Percentiles rank a stretch among this genome's conserved stretches.
phyloP scores from a whole-genome alignment of 2,329 filamentous ascomycete species.

The Tolypocladium ovalisporum region DNA sequence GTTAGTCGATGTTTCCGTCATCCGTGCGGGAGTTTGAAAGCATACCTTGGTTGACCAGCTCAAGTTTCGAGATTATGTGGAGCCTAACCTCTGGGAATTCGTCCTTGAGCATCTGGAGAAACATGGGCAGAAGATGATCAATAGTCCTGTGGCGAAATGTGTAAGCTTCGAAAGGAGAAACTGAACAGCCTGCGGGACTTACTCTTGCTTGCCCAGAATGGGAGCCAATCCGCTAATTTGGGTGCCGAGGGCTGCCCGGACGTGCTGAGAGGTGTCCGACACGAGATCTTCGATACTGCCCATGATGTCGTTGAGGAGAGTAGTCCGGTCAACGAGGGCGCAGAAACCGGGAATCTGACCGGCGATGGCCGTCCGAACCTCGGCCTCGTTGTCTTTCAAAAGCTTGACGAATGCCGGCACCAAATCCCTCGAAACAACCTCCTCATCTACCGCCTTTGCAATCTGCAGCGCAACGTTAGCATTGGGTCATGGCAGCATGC shows the following conservation, averaged over 20 bases:
- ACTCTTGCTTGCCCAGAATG: conserved; percentile 97
- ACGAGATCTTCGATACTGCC: conserved; percentile 91
- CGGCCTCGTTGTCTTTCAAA: conserved; percentile 93
- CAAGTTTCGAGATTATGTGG: conserved; percentile 99
- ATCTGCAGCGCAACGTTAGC: conserved; percentile 45
- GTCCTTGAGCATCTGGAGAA: conserved; percentile 98
- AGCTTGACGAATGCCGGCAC: conserved; percentile 96
- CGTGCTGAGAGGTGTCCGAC: conserved; percentile 91
- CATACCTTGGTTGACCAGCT: conserved; percentile 89
- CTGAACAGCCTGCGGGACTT: conserved; percentile 23
- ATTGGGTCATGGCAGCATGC: neutral
- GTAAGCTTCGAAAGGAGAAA: neutral
- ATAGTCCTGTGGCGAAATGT: conserved; percentile 57
- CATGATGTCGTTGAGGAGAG: conserved; percentile 93
- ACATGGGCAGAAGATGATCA: conserved; percentile 94
- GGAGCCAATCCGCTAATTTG: conserved; percentile 95
- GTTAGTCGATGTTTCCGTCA: conserved; percentile 7
- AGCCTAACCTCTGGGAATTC: conserved; percentile 96
- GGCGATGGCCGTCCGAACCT: conserved; percentile 92
- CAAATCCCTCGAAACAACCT: conserved; percentile 86
- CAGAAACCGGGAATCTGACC: conserved; percentile 98
- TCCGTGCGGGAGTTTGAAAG: conserved; percentile 1
- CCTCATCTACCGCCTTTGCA: conserved; percentile 95
- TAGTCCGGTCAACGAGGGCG: conserved; percentile 72
- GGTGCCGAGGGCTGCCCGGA: conserved; percentile 86